These are phyloP conservation scores for Aquilaria sinensis DNA, from an alignment of 345 rosid genomes.

Conservation along the genomic window DNA sequence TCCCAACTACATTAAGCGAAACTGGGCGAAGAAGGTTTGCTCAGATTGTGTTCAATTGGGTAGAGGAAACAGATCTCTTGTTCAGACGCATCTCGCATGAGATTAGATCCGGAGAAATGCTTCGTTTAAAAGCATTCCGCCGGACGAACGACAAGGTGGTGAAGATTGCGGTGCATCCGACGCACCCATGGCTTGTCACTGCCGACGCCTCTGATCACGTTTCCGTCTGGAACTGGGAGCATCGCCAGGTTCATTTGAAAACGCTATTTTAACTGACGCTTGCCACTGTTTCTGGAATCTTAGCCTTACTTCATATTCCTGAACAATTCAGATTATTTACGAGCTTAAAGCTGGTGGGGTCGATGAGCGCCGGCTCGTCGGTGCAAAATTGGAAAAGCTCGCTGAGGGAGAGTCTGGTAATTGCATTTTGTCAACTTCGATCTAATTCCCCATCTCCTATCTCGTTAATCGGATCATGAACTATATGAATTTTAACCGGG, in stretches of 20 bases:
- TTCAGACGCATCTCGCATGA: background rate
- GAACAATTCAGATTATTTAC: conserved; percentile 53
- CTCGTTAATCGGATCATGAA: too few species aligned
- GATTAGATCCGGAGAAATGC: conserved; percentile 41
- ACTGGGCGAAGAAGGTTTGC: too few species aligned
- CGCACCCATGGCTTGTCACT: conserved; percentile 99
- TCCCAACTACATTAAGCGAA: too few species aligned
- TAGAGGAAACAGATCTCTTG: too few species aligned
- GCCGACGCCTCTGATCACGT: conserved; percentile 97
- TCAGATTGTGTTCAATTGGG: too few species aligned
- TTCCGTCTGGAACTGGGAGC: conserved; percentile 99
- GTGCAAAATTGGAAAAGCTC: conserved; percentile 95
- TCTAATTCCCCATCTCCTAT: background rate
- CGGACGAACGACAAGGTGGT: conserved; percentile 78
- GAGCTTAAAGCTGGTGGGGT: conserved; percentile 98
- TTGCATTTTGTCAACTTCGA: background rate
- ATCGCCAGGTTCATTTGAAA: conserved; percentile 68
- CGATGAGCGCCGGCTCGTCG: conserved; percentile 94
- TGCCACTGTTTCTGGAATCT: background rate
- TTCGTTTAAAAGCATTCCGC: conserved; percentile 82
- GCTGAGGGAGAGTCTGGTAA: conserved; percentile 95
- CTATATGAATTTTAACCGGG: too few species aligned
- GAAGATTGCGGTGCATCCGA: conserved; percentile 94
- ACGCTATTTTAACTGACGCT: background rate
- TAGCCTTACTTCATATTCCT: background rate